These are phyloP conservation scores for Fusarium luffae DNA, from an alignment of 2,329 filamentous ascomycete species.

Conservation along the genomic window DNA sequence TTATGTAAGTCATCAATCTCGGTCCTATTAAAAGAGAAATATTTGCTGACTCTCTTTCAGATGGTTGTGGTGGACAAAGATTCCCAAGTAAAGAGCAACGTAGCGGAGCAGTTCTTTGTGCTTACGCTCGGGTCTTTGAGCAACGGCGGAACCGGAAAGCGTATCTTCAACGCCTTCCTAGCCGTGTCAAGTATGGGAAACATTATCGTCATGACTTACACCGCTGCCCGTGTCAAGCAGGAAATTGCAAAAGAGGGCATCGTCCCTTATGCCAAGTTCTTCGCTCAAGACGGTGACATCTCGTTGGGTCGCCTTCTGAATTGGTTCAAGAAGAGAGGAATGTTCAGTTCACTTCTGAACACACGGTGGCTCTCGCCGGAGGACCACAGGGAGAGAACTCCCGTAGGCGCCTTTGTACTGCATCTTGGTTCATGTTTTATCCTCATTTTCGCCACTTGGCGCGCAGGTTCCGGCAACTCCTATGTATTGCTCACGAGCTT, in stretches of 20 bases:
- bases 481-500: conserved; percentile 50
- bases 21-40: not conserved
- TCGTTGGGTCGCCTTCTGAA: conserved; percentile 49
- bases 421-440: conserved; percentile 51
- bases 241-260: conserved; percentile 70
- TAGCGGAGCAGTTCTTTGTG: conserved; percentile 52
- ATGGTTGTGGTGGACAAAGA: conserved; percentile 50
- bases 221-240: conserved; percentile 66
- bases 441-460: conserved; percentile 51
- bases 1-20: conserved; percentile 44
- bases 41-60: conserved; percentile 38
- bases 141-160: conserved; percentile 42
- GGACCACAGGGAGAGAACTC: conserved; percentile 51
- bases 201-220: conserved; percentile 67
- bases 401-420: conserved; percentile 50
- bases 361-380: conserved; percentile 49
- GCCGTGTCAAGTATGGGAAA: conserved; percentile 67
- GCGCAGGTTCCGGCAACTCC: conserved; percentile 38
- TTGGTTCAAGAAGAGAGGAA: conserved; percentile 48
- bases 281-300: conserved; percentile 54
- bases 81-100: conserved; percentile 17
- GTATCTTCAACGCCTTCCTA: conserved; percentile 61
- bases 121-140: conserved; percentile 47
- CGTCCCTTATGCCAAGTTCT: conserved; percentile 61
- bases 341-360: conserved; percentile 45